phyloP scores from a whole-genome alignment of 2,329 filamentous ascomycete genomes.

The Claviceps cyperi region DNA sequence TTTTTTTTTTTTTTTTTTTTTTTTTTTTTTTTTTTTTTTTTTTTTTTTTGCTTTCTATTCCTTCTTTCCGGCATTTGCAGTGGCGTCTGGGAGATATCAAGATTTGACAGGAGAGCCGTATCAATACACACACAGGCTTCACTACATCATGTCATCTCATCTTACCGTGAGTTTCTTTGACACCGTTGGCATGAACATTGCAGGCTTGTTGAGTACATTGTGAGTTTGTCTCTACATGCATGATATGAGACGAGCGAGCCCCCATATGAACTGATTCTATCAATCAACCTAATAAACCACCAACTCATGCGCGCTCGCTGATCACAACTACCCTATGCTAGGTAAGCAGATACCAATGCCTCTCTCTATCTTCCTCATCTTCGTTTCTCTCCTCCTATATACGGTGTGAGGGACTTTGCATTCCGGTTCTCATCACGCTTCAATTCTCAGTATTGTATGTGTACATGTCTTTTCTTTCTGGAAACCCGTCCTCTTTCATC shows the following conservation, averaged over 20 bases:
- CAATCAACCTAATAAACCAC: too few species aligned
- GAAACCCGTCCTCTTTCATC: slow-evolving; percentile 9
- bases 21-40: background rate
- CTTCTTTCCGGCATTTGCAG: background rate
- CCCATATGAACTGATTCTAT: too few species aligned
- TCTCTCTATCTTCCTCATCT: background rate
- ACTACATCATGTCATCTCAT: background rate
- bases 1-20: too few species aligned
- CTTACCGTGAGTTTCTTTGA: background rate
- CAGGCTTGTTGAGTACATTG: too few species aligned
- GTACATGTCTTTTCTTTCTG: background rate
- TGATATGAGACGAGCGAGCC: too few species aligned
- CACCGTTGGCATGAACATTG: background rate
- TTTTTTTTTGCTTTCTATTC: background rate
- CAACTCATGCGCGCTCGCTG: background rate
- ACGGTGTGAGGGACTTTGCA: too few species aligned
- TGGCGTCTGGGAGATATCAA: slow-evolving; percentile 1
- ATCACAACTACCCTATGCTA: background rate
- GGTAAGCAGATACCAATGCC: background rate
- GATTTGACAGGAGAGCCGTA: background rate
- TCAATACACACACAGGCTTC: background rate
- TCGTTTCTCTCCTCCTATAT: background rate
- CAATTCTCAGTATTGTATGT: too few species aligned
- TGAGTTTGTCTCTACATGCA: too few species aligned
- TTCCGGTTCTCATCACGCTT: too few species aligned